Base-by-base conservation (phyloP, 139 green algal genomes). In the Astrephomene gubernaculifera region DNA sequence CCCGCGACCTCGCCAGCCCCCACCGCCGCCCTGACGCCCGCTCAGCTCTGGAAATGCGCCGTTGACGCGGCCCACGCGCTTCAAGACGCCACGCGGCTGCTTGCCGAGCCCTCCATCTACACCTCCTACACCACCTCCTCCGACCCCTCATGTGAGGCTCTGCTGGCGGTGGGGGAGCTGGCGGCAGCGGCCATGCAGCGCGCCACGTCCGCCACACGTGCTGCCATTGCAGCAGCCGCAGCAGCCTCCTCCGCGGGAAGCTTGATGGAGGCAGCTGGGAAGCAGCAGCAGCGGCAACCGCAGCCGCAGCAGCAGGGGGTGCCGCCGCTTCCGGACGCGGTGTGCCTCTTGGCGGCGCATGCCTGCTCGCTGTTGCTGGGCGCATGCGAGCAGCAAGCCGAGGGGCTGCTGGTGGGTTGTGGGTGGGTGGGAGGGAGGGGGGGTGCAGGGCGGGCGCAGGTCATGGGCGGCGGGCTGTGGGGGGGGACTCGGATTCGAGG, bases 371-470 rank as follows among this genome's bases (percentile, higher is more conserved):
- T 83, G 76, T 41, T 83, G 76, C 60, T 73, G 60, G 76, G 61
- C 41, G 76, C 76, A 8, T 83, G 76, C 39, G 76, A 83, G 76
- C 76, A 83, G 60, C 60, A 83, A 39, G 60, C 76, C 31, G 76
- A 83, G 41, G 61, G 76, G 39, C 61, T 83, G 21, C 76, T 83
- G 76, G 76, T 83, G 61, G 41, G 76, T 54, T 35, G 36, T 21
- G 14, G 39, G 7, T 8, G 68, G 7, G 39, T 14, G 36, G 17
- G 14, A 17, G 12, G 14, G 36, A 35, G 19, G 68, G 36, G 27
- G 1, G 33, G 65, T 21, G 38, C 22, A 10, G 22, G 38, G 19
- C 27, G 31, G 65, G 65, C 33, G 21, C 21, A 5, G 31, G 31
- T 33, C 33, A 73, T 29, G 35, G 57, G 57, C 6, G 22, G 22